phyloP scores from a whole-genome alignment of 306 rosid genomes.

The Glycyrrhiza uralensis region DNA sequence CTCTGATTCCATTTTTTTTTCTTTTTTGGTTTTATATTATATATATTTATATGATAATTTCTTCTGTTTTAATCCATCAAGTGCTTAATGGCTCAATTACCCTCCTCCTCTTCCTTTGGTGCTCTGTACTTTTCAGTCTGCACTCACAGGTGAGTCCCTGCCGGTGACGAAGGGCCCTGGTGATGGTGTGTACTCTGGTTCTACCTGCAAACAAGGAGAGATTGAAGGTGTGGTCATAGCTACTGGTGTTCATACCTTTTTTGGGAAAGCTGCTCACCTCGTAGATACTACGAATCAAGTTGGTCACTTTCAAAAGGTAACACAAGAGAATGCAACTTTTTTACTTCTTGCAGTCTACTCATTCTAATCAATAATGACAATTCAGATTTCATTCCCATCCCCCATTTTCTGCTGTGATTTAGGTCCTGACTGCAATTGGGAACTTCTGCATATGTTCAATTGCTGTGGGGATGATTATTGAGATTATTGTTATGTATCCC shows the following conservation, averaged over 20 bases:
- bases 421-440: conserved; percentile 98
- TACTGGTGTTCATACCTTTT: conserved; percentile 96
- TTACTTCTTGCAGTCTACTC: not conserved
- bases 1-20: not conserved
- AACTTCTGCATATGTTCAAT: conserved; percentile 98
- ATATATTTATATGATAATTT: not conserved
- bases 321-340: not conserved
- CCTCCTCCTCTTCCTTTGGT: not conserved
- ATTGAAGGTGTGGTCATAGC: conserved; percentile 96
- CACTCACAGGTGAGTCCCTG: conserved; percentile 95
- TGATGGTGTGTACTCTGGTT: conserved; percentile 95
- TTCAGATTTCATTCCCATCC: conserved; percentile 17
- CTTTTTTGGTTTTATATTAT: not conserved
- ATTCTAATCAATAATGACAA: not conserved
- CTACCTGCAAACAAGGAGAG: conserved; percentile 99
- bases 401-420: conserved; percentile 1
- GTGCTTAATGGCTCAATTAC: conserved; percentile 1
- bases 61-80: not conserved
- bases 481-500: conserved; percentile 94
- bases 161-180: conserved; percentile 98
- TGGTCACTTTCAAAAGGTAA: conserved; percentile 95
- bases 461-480: conserved; percentile 90
- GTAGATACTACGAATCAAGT: conserved; percentile 96
- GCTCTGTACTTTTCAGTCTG: conserved; percentile 64
- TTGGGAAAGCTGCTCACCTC: conserved; percentile 98